Percentiles rank a stretch among this genome's conserved stretches.
phyloP scores from a whole-genome alignment of 2,329 filamentous ascomycete species.

The Trichocomaceae sp. region DNA sequence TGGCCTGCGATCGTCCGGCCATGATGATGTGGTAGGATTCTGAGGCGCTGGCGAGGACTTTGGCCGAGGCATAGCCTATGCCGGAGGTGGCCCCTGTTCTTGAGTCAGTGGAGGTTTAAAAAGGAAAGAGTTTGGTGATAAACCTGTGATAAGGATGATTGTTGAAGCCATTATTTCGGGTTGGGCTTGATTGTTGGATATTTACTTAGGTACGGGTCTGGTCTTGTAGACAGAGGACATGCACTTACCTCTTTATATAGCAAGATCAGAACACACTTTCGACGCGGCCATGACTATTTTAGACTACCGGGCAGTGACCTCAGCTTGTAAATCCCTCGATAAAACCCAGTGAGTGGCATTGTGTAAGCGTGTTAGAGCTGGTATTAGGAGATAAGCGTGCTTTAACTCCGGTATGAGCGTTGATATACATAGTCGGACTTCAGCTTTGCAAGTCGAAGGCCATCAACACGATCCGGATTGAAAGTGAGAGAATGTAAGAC shows the following conservation, averaged over 20 bases:
- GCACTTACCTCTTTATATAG: neutral
- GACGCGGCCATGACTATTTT: too few relatives aligned
- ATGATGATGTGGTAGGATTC: constrained; percentile 12
- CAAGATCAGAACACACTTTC: neutral
- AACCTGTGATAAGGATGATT: constrained; percentile 9
- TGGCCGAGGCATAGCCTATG: constrained; percentile 21
- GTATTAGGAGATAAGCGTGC: neutral
- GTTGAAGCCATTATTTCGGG: neutral
- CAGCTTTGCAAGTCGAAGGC: too few relatives aligned
- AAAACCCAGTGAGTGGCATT: neutral
- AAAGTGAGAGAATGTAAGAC: too few relatives aligned
- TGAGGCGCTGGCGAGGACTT: constrained; percentile 17
- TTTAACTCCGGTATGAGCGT: neutral
- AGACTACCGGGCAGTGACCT: too few relatives aligned
- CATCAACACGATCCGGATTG: too few relatives aligned
- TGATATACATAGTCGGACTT: too few relatives aligned
- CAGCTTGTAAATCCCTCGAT: neutral
- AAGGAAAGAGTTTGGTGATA: too few relatives aligned
- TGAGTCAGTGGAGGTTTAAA: neutral
- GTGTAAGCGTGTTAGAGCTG: neutral
- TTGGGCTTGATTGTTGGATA: neutral
- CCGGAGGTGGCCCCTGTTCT: constrained; percentile 22
- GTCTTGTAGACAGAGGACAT: neutral
- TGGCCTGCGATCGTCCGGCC: neutral
- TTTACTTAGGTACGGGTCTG: neutral